Evolutionary conservation across 2,329 filamentous ascomycete species (phyloP), one percentile per base, ranked within the genome.

Genomic region (Gremmenia infestans): DNA sequence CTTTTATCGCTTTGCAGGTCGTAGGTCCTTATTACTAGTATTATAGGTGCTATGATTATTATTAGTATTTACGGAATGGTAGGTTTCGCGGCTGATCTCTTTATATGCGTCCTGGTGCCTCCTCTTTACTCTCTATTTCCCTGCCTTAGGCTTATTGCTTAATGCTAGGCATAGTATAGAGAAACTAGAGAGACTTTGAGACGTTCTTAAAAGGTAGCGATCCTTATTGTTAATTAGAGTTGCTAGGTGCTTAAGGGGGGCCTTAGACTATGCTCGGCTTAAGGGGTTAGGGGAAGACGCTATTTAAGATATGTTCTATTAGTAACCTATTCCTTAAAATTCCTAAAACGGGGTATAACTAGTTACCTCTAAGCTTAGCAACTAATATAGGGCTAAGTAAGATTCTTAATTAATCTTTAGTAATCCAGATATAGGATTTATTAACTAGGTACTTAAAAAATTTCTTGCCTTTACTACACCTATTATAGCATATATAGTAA

Each of bases 401-500:
- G 57, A 64, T 63, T 59, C 43, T 56, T 54, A 64, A 39, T 58
- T 64, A 52, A 62, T 60, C 57, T 59, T 62, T 25, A 62, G 55
- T 61, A 50, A 61, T 55, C 55, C 39, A 62, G 48, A n/a, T n/a
- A n/a, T 15, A 28, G 43, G 14, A n/a, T 17, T 56, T 19, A 59
- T 60, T 47, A 51, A 63, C 59, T 25, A 60, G 47, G 55, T 62
- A 63, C 57, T 64, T 54, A 50, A 63, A 64, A 60, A 54, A 23
- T 53, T 60, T 64, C 40, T 45, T 60, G 58, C 59, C 54, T 62
- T 58, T 62, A 48, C 51, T 54, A 17, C 42, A 14, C 37, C 39
- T 36, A 53, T 35, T 55, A 56, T 1, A 58, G 53, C 55, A 54
- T 50, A 60, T 64, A n/a, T 22, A 11, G 54, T 54, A 42, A 62